phyloP scores from a whole-genome alignment of 2,329 filamentous ascomycete species.

The Teratosphaeriaceae sp. region DNA sequence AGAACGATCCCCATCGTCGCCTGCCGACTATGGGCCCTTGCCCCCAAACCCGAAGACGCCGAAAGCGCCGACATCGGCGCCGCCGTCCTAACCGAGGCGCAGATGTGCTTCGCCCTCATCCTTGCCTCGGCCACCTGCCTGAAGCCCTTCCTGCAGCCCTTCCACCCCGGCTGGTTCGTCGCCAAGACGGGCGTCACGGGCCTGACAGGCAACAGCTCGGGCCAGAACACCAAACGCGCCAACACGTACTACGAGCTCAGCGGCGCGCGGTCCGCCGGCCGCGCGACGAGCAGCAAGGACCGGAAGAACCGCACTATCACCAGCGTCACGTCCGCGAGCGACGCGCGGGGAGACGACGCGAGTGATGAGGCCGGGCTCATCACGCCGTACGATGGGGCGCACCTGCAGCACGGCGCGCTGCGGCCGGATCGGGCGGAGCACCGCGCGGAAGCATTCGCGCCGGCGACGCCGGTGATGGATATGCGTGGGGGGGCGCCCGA shows the following conservation, averaged over 20 bases:
- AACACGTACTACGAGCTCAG: not conserved
- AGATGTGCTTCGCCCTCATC: conserved; percentile 1
- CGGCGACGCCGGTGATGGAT: too few relatives aligned
- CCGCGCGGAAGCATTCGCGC: too few relatives aligned
- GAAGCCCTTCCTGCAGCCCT: conserved; percentile 4
- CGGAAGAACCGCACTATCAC: too few relatives aligned
- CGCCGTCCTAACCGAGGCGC: conserved; percentile 2
- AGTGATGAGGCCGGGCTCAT: too few relatives aligned
- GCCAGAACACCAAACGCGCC: not conserved
- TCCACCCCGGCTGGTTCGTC: conserved; percentile 4
- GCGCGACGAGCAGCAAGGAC: not conserved
- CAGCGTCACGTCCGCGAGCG: too few relatives aligned
- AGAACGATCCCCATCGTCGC: conserved; percentile 1
- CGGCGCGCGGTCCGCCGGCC: not conserved
- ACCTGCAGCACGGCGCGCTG: too few relatives aligned
- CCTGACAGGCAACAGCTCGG: not conserved
- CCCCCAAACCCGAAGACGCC: not conserved
- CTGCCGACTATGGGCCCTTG: not conserved
- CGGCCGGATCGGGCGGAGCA: too few relatives aligned
- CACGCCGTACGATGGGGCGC: too few relatives aligned
- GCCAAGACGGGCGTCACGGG: not conserved
- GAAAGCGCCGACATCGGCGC: not conserved
- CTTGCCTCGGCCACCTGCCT: conserved; percentile 6
- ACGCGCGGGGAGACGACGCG: too few relatives aligned
- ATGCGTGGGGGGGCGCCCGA: too few relatives aligned